These are phyloP conservation scores for Colletotrichum tropicicola DNA, from an alignment of 2,329 filamentous ascomycete species.

Conservation along the genomic window DNA sequence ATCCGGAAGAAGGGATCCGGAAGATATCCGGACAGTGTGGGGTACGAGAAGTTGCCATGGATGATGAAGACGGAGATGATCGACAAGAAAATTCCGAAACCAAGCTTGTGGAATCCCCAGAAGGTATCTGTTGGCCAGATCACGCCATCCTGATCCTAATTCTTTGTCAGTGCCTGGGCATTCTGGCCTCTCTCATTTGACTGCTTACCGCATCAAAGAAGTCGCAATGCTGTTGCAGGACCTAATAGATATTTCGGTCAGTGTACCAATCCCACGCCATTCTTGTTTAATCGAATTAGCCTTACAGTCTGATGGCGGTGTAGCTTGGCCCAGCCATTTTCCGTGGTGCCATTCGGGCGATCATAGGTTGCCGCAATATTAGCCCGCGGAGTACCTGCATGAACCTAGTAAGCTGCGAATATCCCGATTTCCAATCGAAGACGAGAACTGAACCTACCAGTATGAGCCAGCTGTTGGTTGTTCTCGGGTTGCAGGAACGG, in stretches of 20 bases:
- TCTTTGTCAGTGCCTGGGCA: background rate
- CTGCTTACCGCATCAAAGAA: constrained; percentile 49
- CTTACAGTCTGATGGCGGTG: constrained; percentile 43
- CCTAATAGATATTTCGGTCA: background rate
- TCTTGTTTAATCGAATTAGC: too few species aligned
- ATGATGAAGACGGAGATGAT: constrained; percentile 49
- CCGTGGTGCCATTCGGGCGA: constrained; percentile 44
- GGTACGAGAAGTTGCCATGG: constrained; percentile 54
- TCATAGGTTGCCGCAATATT: constrained; percentile 45
- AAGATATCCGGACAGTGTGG: constrained; percentile 45
- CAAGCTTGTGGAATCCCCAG: constrained; percentile 47
- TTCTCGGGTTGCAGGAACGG: constrained; percentile 40
- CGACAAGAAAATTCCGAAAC: constrained; percentile 50
- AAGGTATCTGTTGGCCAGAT: constrained; percentile 51
- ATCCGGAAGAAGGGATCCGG: constrained; percentile 50
- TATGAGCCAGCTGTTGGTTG: constrained; percentile 37
- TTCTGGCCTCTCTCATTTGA: fast-evolving
- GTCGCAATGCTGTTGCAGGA: constrained; percentile 49
- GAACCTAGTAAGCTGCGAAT: background rate
- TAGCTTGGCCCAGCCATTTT: constrained; percentile 38
- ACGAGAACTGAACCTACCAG: constrained; percentile 30
- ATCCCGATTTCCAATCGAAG: background rate
- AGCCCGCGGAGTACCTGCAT: constrained; percentile 42
- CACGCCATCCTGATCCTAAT: constrained; percentile 45
- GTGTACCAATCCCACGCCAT: background rate